Conservation (phyloP, 805 yeast genomes). For the Candida ovalis region DNA sequence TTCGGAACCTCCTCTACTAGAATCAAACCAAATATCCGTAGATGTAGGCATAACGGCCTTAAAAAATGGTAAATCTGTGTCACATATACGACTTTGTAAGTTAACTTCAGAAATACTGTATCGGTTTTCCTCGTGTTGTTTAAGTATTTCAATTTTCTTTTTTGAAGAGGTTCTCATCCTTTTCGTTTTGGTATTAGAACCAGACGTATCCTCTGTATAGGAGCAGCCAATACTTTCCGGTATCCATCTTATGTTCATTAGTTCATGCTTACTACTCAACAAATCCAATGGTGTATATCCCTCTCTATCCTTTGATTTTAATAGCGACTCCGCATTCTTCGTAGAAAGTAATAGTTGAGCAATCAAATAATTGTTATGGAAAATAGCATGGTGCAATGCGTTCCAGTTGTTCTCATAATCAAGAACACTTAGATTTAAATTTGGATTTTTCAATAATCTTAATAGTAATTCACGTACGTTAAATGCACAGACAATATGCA, state of each 20-base stretch:
- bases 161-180: background rate
- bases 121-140: background rate
- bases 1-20: constrained; percentile 50
- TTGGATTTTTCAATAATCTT: constrained; percentile 44
- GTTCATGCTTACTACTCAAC: constrained; percentile 41
- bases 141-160: background rate
- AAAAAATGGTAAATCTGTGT: constrained; percentile 3
- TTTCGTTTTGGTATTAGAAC: constrained; percentile 30
- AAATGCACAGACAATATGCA: constrained; percentile 52
- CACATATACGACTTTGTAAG: constrained; percentile 23
- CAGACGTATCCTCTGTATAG: too few species aligned
- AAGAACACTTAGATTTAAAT: constrained; percentile 39
- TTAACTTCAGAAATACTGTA: constrained; percentile 23
- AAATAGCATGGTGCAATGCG: constrained; percentile 67
- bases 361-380: constrained; percentile 51
- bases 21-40: constrained; percentile 8
- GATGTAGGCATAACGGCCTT: constrained; percentile 3
- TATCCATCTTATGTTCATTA: constrained; percentile 34
- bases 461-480: constrained; percentile 46
- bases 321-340: constrained; percentile 27
- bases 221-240: constrained; percentile 25
- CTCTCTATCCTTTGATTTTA: constrained; percentile 63
- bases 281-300: constrained; percentile 73
- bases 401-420: constrained; percentile 85
- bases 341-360: constrained; percentile 40